phyloP scores from a whole-genome alignment of 2,329 filamentous ascomycete species.

The Aureobasidium lini region DNA sequence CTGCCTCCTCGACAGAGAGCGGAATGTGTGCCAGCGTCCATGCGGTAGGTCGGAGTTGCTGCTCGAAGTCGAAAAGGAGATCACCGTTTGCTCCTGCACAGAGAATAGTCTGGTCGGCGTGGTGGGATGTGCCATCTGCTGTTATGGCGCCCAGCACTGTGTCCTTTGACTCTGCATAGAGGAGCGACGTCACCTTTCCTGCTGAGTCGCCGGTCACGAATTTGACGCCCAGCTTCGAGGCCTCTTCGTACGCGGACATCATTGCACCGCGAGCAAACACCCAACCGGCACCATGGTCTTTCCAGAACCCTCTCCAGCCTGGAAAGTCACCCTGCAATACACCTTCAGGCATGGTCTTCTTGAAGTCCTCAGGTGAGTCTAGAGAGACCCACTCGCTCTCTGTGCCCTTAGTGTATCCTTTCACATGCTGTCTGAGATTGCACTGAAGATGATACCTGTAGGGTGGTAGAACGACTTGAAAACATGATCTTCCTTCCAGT shows the following conservation, averaged over 20 bases:
- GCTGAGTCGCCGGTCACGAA: constrained; percentile 38
- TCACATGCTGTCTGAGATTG: constrained; percentile 32
- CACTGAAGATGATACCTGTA: constrained; percentile 42
- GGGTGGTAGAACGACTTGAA: constrained; percentile 39
- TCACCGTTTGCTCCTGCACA: constrained; percentile 44
- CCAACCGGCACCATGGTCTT: constrained; percentile 43
- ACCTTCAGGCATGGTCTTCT: constrained; percentile 44
- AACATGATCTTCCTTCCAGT: constrained; percentile 37
- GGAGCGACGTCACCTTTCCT: constrained; percentile 33
- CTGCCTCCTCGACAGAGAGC: constrained; percentile 39
- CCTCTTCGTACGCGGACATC: constrained; percentile 38
- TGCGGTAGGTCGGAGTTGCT: constrained; percentile 47
- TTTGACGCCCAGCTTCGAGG: constrained; percentile 37
- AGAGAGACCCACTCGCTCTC: constrained; percentile 27
- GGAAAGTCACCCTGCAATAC: constrained; percentile 44
- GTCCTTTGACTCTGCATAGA: constrained; percentile 27
- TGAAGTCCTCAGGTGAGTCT: constrained; percentile 39
- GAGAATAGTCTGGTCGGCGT: constrained; percentile 40
- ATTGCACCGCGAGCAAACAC: constrained; percentile 46
- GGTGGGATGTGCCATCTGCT: constrained; percentile 34
- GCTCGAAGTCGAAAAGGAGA: constrained; percentile 42
- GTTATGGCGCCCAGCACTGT: constrained; percentile 39
- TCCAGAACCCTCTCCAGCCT: constrained; percentile 45
- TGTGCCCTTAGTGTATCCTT: constrained; percentile 28
- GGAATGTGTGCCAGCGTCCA: constrained; percentile 48